Conservation (phyloP, 768 basidiomycete genomes). For the Rhodotorula taiwanensis region DNA sequence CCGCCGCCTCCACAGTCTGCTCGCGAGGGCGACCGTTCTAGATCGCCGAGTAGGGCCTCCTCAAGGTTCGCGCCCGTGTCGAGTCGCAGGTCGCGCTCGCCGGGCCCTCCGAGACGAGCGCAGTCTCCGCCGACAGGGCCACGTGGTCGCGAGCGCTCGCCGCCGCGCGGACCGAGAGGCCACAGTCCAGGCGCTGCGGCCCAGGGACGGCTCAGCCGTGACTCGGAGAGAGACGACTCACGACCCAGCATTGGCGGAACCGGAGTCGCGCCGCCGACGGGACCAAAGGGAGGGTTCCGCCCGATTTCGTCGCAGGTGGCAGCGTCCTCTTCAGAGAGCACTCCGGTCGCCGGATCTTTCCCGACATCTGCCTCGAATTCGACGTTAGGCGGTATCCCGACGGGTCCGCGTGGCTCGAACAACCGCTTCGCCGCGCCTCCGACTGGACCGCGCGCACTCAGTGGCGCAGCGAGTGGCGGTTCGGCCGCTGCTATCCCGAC, state of each 20-base stretch:
- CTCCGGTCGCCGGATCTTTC: too few species aligned
- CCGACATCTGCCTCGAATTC: too few species aligned
- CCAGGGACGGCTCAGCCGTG: too few species aligned
- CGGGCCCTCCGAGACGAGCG: too few species aligned
- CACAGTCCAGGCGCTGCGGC: not conserved
- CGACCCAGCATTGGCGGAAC: too few species aligned
- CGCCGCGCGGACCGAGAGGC: not conserved
- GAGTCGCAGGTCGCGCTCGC: too few species aligned
- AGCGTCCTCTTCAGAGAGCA: not conserved
- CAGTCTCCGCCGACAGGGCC: too few species aligned
- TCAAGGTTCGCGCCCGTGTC: too few species aligned
- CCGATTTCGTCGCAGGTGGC: not conserved
- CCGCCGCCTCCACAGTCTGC: not conserved
- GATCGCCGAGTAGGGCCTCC: too few species aligned
- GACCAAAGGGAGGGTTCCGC: not conserved
- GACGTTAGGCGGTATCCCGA: not conserved
- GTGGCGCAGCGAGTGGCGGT: not conserved
- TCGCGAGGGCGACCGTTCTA: not conserved
- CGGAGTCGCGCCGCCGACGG: not conserved
- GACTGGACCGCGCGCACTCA: not conserved
- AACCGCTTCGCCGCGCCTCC: not conserved
- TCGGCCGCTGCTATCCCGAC: constrained; percentile 9
- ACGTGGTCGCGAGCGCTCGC: too few species aligned
- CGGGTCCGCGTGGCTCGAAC: constrained; percentile 10
- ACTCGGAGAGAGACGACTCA: too few species aligned